Base-by-base conservation (phyloP, 2,329 filamentous ascomycete species). In the Capronia epimyces region DNA sequence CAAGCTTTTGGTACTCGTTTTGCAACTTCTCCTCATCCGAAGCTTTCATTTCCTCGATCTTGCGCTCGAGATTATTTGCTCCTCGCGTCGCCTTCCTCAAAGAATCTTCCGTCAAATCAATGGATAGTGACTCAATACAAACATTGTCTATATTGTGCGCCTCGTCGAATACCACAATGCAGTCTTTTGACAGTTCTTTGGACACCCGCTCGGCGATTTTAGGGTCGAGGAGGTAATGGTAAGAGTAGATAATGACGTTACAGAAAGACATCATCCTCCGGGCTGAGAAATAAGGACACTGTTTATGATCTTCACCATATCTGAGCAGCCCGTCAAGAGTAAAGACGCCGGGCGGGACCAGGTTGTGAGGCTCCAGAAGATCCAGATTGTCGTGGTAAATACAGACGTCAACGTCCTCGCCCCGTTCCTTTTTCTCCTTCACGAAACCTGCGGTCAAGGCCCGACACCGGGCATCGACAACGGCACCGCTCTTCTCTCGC, bases 101-200 rank as follows among this genome's bases (percentile, higher is more conserved):
- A 0, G 91, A 96, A 61, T 97, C 93, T 65, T 98, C 90, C 0
- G 91, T 97, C 50, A 98, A 81, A 63, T 98, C 93, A 36, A 95
- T 97, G 65, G 93, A 98, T 10, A 97, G 74, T 1, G 93, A 91
- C 66, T 98, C 93, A 60, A 98, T 98, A 67, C 94, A 98, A 52
- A 98, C 93, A 66, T 98, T 98, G 76, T 98, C 93, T 62, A 98
- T 98, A 65, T 98, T 98, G 73, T 98, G 93, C 12, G 93, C 93
- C 69, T 98, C 93, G 64, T 98, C 93, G 59, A 98, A 98, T 2
- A 98, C 93, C 16, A 98, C 88, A 46, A 98, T 98, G 67, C 90
- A 96, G 67, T 98, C 94, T 62, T 96, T 96, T 0, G 93, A 96
- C 9, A 98, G 80, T 64, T 98, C 93, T 67, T 86, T 89, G 0